A percentile compares a stretch with the other conserved stretches of the same genome.
Evolutionary conservation across 306 rosid species (phyloP).

Genomic region (Castanospermum australe): DNA sequence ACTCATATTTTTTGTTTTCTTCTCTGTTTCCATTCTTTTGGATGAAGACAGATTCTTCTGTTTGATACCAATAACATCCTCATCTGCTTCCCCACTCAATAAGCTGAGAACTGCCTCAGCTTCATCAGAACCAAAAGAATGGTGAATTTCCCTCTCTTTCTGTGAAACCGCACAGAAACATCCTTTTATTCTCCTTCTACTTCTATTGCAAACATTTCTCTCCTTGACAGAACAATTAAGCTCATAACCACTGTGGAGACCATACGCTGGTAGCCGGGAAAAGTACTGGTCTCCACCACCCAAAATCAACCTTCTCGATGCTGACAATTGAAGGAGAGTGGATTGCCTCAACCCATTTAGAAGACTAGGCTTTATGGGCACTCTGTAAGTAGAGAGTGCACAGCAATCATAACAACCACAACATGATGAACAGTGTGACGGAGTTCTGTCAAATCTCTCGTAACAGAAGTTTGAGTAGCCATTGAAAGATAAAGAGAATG

Average conservation of each 20-base stretch:
- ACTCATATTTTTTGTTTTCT: conserved; percentile 28
- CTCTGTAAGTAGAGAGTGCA: conserved; percentile 48
- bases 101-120: conserved; percentile 69
- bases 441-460: conserved; percentile 59
- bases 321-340: conserved; percentile 67
- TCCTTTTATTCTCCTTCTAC: conserved; percentile 48
- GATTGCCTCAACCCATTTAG: conserved; percentile 82
- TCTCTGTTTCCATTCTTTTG: conserved; percentile 46
- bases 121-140: conserved; percentile 42
- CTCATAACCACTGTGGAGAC: conserved; percentile 38
- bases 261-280: conserved; percentile 45
- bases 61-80: conserved; percentile 34
- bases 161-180: conserved; percentile 38
- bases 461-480: conserved; percentile 54
- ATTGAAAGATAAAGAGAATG: conserved; percentile 53
- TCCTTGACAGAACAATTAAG: conserved; percentile 39
- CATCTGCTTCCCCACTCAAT: conserved; percentile 68
- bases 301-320: conserved; percentile 70
- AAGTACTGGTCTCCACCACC: conserved; percentile 42
- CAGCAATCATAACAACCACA: conserved; percentile 52
- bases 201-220: conserved; percentile 37
- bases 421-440: conserved; percentile 36
- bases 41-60: conserved; percentile 38
- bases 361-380: conserved; percentile 41
- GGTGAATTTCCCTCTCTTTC: conserved; percentile 33